These are phyloP conservation scores for Quillaja saponaria DNA, from an alignment of 306 rosid species.

Conservation along the genomic window DNA sequence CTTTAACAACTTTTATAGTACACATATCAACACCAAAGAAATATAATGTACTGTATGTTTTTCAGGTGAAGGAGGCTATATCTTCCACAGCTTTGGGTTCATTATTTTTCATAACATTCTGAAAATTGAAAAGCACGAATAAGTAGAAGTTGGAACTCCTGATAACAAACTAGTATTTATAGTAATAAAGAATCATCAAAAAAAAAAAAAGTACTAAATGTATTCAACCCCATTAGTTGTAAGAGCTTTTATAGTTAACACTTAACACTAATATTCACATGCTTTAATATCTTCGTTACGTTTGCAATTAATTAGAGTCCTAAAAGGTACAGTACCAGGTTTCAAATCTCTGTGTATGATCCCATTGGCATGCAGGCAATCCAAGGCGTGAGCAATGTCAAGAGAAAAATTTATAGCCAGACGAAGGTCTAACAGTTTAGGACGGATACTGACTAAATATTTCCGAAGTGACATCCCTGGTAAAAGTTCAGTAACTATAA, in stretches of 20 bases:
- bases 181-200: background rate
- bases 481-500: conserved; percentile 89
- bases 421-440: conserved; percentile 56
- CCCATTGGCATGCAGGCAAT: conserved; percentile 95
- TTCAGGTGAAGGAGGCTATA: conserved; percentile 6
- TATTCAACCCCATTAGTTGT: too few relatives aligned
- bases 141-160: background rate
- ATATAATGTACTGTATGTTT: background rate
- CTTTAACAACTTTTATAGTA: too few relatives aligned
- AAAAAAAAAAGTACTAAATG: too few relatives aligned
- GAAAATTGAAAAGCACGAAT: background rate
- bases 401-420: conserved; percentile 76
- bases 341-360: conserved; percentile 96
- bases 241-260: too few relatives aligned
- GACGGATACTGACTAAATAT: conserved; percentile 68
- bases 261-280: too few relatives aligned
- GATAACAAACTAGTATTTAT: background rate
- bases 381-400: conserved; percentile 94
- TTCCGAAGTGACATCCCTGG: conserved; percentile 97
- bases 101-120: background rate
- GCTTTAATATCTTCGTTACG: too few relatives aligned
- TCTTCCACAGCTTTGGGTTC: background rate
- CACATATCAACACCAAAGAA: too few relatives aligned
- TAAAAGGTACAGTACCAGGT: conserved; percentile 63
- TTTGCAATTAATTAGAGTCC: background rate